phyloP scores from a whole-genome alignment of 768 basidiomycete species.

The Boletus pseudopeckii region DNA sequence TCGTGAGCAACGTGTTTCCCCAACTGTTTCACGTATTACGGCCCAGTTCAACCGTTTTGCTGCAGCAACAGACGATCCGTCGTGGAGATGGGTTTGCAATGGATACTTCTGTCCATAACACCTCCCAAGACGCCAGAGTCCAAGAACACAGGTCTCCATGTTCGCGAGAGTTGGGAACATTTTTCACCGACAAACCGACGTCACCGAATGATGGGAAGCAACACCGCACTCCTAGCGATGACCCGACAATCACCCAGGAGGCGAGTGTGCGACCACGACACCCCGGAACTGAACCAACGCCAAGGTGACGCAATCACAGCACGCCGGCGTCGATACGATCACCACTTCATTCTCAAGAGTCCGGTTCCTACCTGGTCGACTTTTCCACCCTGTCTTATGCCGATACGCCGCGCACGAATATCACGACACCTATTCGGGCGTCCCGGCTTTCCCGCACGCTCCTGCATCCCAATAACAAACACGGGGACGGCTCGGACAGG shows the following conservation, averaged over 20 bases:
- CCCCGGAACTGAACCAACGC: background rate
- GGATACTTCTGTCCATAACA: background rate
- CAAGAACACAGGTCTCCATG: background rate
- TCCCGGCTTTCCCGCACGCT: background rate
- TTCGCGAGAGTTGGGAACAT: background rate
- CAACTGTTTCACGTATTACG: background rate
- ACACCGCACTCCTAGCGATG: background rate
- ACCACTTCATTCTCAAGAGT: constrained; percentile 1
- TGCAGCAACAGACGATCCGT: constrained; percentile 29
- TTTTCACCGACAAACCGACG: background rate
- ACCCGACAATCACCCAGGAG: background rate
- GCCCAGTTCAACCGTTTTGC: background rate
- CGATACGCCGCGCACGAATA: background rate
- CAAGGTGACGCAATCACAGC: background rate
- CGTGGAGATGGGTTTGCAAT: constrained; percentile 24
- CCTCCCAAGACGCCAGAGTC: constrained; percentile 10
- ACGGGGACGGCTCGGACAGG: constrained; percentile 19
- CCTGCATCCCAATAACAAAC: background rate
- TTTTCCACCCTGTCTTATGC: constrained; percentile 12
- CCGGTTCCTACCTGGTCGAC: constrained; percentile 12
- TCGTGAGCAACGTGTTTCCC: too few relatives aligned
- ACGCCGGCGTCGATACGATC: constrained; percentile 1
- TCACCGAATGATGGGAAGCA: background rate
- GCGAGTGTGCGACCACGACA: background rate
- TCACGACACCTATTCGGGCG: background rate